Percentiles rank a stretch among this genome's conserved stretches.
Evolutionary conservation across 164 flowering plant genomes (phyloP).

Genomic region (Dillenia turbinata): DNA sequence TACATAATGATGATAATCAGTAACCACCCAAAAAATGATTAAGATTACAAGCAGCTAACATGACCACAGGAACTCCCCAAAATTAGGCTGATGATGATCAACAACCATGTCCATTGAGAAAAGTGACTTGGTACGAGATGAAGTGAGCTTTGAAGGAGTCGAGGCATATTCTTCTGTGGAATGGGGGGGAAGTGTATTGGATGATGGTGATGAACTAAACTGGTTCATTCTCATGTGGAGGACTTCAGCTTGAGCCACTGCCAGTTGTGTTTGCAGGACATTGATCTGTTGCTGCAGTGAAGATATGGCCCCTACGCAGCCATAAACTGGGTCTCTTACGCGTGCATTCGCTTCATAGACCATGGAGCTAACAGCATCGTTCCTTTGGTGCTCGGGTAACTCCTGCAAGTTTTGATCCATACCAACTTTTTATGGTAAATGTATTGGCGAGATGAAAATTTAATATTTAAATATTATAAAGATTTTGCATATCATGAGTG

Average conservation of each 20-base stretch:
- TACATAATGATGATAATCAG: no score
- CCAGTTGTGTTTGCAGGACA: conserved; percentile 59
- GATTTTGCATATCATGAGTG: no score
- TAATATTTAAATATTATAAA: no score
- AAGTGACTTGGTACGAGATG: conserved; percentile 29
- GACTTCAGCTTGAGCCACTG: conserved; percentile 75
- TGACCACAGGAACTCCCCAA: conserved; percentile 62
- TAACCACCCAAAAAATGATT: not conserved
- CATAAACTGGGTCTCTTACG: conserved; percentile 80
- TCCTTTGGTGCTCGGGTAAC: conserved; percentile 54
- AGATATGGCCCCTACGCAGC: conserved; percentile 85
- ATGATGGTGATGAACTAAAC: not conserved
- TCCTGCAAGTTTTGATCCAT: conserved; percentile 37
- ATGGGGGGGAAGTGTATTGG: conserved; percentile 10
- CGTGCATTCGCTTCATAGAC: conserved; percentile 89
- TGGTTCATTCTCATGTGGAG: conserved; percentile 61
- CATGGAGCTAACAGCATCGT: conserved; percentile 82
- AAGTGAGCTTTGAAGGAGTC: conserved; percentile 21
- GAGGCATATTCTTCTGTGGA: conserved; percentile 12
- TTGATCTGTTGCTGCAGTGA: conserved; percentile 68
- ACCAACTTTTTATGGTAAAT: not conserved
- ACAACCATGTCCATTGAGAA: conserved; percentile 38
- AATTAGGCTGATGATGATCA: conserved; percentile 27
- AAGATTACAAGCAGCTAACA: conserved; percentile 25
- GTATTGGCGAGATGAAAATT: no score